phyloP scores from a whole-genome alignment of 2,329 filamentous ascomycete species.

The Sclerotinia nivalis region DNA sequence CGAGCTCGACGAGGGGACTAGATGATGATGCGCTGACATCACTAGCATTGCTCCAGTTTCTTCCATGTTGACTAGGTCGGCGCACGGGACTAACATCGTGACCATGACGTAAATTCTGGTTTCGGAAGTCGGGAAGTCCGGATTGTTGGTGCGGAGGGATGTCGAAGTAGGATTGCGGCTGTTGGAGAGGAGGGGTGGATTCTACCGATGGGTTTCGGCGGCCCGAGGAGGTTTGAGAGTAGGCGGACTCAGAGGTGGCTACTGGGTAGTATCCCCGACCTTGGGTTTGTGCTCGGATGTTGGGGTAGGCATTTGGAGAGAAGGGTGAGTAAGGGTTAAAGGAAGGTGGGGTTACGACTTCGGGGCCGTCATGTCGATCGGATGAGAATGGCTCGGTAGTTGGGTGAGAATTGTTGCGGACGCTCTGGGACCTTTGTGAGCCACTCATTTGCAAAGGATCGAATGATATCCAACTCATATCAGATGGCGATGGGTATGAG shows the following conservation, averaged over 20 bases:
- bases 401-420: constrained; percentile 28
- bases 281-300: neutral
- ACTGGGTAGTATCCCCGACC: constrained; percentile 17
- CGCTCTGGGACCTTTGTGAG: constrained; percentile 25
- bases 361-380: constrained; percentile 27
- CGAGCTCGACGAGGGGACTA: constrained; percentile 19
- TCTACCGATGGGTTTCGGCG: constrained; percentile 18
- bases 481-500: constrained; percentile 19
- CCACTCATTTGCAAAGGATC: constrained; percentile 38
- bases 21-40: constrained; percentile 15
- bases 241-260: constrained; percentile 18
- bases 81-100: constrained; percentile 16
- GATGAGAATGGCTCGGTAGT: constrained; percentile 27
- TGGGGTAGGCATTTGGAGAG: neutral
- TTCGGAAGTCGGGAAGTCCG: neutral
- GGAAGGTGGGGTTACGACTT: constrained; percentile 31
- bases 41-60: constrained; percentile 24
- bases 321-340: constrained; percentile 21
- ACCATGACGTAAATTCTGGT: constrained; percentile 18
- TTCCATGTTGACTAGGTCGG: constrained; percentile 15
- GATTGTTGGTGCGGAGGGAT: constrained; percentile 7
- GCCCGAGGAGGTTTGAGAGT: constrained; percentile 12
- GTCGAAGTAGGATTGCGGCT: constrained; percentile 18
- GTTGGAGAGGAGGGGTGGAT: constrained; percentile 11
- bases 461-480: constrained; percentile 35